Base-by-base conservation (phyloP, 306 rosid species). In the Boehmeria nivea region DNA sequence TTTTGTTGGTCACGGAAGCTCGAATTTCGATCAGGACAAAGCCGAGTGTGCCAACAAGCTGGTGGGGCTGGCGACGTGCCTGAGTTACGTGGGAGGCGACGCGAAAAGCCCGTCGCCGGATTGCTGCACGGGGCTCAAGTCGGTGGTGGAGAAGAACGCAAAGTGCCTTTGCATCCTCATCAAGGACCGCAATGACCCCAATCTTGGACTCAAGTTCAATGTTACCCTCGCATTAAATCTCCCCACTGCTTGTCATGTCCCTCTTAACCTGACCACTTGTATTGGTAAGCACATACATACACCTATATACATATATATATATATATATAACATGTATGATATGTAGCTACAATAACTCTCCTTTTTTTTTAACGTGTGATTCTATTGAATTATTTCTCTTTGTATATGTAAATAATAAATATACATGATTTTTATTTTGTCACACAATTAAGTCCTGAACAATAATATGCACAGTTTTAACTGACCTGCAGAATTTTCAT, bases 121-220 rank as follows among this genome's bases (percentile, higher is more conserved):
- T 9, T 53, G 58, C 14, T 53, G 58, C 23, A 6, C 8, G 18
- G 58, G 58, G 9, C 22, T 53, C 13, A 53, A 28, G 24, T 2
- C 18, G 24, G 58, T 53, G 43, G 43, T 53, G 24, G 43, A 53
- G 15, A 53, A 53, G 58, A 28, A n/a, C 58, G 2, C 42, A n/a
- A 28, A 33, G 23, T 53, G 58, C 11, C 42, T 53, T 4, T 53
- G 58, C 10, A 19, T 53, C 1, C 58, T 53, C 58, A 10, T 53
- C 40, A 53, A 31, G 20, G 40, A 53, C 24, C 18, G 43, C 18
- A 10, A 31, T 5, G 24, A 53, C n/a, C 58, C 58, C 2, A 16
- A 27, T 6, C 58, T 53, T 33, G 58, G 43, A 6, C 38, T 53
- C 58, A 53, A 53, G 43, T 6, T 53, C 58, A 53, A 53, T 8